phyloP scores from a whole-genome alignment of 1,284 basidiomycete species.

The Laetiporus sulphureus region DNA sequence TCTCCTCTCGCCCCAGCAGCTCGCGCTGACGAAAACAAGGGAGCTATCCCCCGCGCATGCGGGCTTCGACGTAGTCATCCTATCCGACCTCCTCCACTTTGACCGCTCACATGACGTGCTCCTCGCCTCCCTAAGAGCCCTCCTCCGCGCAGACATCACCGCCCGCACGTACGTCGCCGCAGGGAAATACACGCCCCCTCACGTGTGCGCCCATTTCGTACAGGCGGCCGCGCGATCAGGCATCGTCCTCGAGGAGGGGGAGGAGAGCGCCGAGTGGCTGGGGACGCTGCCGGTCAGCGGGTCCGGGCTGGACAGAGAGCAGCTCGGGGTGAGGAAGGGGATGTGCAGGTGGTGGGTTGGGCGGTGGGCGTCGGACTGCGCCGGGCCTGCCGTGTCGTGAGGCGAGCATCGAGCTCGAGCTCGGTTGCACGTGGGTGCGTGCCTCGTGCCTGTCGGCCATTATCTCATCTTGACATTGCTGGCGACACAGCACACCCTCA shows the following conservation, averaged over 20 bases:
- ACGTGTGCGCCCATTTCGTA: constrained; percentile 53
- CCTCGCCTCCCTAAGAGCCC: constrained; percentile 38
- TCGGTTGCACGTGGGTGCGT: no score
- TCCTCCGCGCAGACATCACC: constrained; percentile 37
- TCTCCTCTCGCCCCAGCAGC: not conserved
- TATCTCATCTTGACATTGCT: no score
- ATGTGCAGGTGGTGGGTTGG: constrained; percentile 59
- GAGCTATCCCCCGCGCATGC: constrained; percentile 5
- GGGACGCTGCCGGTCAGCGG: constrained; percentile 40
- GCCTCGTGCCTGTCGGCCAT: no score
- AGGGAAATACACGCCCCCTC: constrained; percentile 52
- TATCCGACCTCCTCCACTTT: constrained; percentile 69
- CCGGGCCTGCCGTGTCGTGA: no score
- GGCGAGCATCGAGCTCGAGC: no score
- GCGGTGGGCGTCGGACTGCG: constrained; percentile 40
- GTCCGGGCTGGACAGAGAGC: constrained; percentile 36
- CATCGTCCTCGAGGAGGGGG: constrained; percentile 40
- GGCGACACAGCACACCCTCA: no score
- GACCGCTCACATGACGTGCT: constrained; percentile 52
- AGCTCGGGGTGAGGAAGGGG: constrained; percentile 43
- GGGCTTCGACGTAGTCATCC: constrained; percentile 54
- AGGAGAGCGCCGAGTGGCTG: constrained; percentile 36
- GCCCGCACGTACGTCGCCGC: constrained; percentile 54
- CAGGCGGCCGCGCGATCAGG: constrained; percentile 33
- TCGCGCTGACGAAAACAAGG: not conserved